These are phyloP conservation scores for Torulaspora pretoriensis DNA, from an alignment of 1,139 yeast species.

Conservation along the genomic window DNA sequence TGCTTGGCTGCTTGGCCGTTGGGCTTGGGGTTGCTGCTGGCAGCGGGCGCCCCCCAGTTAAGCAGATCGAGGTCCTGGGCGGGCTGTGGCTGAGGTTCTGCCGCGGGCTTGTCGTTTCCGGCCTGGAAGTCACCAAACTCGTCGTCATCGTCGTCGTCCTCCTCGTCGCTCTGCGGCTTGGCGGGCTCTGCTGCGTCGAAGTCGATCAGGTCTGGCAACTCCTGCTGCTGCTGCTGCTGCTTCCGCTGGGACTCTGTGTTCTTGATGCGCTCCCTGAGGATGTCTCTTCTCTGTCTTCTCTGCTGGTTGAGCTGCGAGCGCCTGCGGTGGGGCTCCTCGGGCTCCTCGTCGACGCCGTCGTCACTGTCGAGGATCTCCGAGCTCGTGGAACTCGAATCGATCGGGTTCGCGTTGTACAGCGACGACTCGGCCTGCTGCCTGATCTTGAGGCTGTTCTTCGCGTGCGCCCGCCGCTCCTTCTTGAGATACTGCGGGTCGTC, in stretches of 20 bases:
- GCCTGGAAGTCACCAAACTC: conserved; percentile 39
- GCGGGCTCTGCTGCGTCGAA: conserved; percentile 15
- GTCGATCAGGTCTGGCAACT: conserved; percentile 25
- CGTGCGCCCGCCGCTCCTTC: conserved; percentile 29
- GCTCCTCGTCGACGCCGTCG: conserved; percentile 25
- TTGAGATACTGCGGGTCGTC: conserved; percentile 33
- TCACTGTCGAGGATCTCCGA: conserved; percentile 20
- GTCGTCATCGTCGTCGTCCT: conserved; percentile 36
- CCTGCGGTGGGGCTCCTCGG: conserved; percentile 20
- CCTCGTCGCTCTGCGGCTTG: neutral
- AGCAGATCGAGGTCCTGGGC: conserved; percentile 5
- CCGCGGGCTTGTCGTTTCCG: conserved; percentile 14
- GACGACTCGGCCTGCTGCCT: conserved; percentile 23
- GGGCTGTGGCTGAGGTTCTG: neutral
- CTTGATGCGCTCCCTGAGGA: conserved; percentile 34
- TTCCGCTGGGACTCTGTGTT: conserved; percentile 34
- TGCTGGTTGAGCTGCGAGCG: conserved; percentile 33
- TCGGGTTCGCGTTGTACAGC: conserved; percentile 23
- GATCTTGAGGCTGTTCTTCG: conserved; percentile 32
- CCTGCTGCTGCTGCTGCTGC: conserved; percentile 19
- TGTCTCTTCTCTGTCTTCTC: conserved; percentile 37
- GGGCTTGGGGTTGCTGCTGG: conserved; percentile 2
- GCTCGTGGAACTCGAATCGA: conserved; percentile 9
- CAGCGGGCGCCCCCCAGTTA: conserved; percentile 3
- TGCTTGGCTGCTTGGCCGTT: conserved; percentile 7